Percentiles rank a stretch among this genome's conserved stretches.
Conservation (phyloP, 768 basidiomycete genomes). For the Tephrocybe sp. region DNA sequence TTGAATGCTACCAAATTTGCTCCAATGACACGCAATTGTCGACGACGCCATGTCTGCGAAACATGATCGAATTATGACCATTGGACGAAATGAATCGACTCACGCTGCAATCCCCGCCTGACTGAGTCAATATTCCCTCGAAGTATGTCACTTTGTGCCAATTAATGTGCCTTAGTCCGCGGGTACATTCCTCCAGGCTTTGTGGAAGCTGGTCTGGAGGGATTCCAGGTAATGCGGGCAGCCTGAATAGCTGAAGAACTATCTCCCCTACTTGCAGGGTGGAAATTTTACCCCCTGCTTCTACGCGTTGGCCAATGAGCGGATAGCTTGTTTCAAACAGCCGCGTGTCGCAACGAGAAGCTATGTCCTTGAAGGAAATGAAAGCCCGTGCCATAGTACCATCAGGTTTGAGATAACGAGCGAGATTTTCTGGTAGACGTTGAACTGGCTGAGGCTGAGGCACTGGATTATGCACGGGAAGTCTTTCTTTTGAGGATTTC, state of each 20-base stretch:
- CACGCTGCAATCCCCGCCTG: constrained; percentile 89
- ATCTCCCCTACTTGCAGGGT: constrained; percentile 83
- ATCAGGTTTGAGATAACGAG: constrained; percentile 78
- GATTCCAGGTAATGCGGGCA: constrained; percentile 87
- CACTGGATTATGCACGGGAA: constrained; percentile 27
- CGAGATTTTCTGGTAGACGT: constrained; percentile 69
- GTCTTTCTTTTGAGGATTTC: constrained; percentile 50
- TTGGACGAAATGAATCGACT: constrained; percentile 26
- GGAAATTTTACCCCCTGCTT: constrained; percentile 53
- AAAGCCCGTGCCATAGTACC: constrained; percentile 87
- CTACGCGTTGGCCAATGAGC: constrained; percentile 71
- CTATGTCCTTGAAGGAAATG: constrained; percentile 86
- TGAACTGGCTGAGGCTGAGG: constrained; percentile 41
- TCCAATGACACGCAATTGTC: constrained; percentile 82
- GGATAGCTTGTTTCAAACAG: constrained; percentile 83
- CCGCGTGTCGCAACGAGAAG: constrained; percentile 76
- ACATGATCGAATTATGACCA: constrained; percentile 5
- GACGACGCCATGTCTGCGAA: constrained; percentile 73
- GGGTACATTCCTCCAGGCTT: constrained; percentile 88
- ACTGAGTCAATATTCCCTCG: constrained; percentile 90
- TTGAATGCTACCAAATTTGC: constrained; percentile 87
- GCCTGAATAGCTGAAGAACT: constrained; percentile 83
- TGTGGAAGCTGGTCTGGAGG: constrained; percentile 77
- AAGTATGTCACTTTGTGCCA: constrained; percentile 96
- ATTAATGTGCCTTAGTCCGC: constrained; percentile 82